Conservation (phyloP, 768 basidiomycete genomes). For the Tylopilus vinaceipallidus region DNA sequence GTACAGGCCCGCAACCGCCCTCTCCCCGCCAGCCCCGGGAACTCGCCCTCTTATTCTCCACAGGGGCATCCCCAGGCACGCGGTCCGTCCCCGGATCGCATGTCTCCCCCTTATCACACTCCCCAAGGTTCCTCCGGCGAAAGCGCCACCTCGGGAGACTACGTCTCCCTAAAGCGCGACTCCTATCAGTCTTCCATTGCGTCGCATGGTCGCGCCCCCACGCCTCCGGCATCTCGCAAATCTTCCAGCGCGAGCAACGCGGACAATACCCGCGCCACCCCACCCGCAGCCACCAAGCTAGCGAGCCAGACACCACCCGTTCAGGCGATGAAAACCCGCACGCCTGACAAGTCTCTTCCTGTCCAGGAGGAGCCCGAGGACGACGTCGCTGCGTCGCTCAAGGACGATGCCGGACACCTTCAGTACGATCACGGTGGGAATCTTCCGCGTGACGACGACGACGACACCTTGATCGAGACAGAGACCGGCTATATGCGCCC, state of each 20-base stretch:
- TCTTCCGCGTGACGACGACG: constrained; percentile 44
- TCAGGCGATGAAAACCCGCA: constrained; percentile 51
- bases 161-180: constrained; percentile 47
- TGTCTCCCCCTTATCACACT: constrained; percentile 48
- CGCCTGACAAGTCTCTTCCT: constrained; percentile 71
- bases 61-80: constrained; percentile 40
- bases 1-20: constrained; percentile 24
- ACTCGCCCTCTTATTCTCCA: constrained; percentile 40
- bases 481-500: constrained; percentile 32
- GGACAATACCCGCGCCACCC: constrained; percentile 30
- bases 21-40: constrained; percentile 36
- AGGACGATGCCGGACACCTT: constrained; percentile 39
- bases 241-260: constrained; percentile 17
- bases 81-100: constrained; percentile 52
- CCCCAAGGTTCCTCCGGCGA: constrained; percentile 48
- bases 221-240: constrained; percentile 30
- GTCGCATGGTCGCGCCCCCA: constrained; percentile 28
- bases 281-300: constrained; percentile 37
- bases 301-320: constrained; percentile 55
- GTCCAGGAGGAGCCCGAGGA: constrained; percentile 78
- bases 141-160: constrained; percentile 38
- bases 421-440: constrained; percentile 36
- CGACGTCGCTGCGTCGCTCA: constrained; percentile 41
- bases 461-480: constrained; percentile 45
- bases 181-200: constrained; percentile 33